Base-by-base conservation (phyloP, 139 green algal species). In the Chlamydomonas eustigma region DNA sequence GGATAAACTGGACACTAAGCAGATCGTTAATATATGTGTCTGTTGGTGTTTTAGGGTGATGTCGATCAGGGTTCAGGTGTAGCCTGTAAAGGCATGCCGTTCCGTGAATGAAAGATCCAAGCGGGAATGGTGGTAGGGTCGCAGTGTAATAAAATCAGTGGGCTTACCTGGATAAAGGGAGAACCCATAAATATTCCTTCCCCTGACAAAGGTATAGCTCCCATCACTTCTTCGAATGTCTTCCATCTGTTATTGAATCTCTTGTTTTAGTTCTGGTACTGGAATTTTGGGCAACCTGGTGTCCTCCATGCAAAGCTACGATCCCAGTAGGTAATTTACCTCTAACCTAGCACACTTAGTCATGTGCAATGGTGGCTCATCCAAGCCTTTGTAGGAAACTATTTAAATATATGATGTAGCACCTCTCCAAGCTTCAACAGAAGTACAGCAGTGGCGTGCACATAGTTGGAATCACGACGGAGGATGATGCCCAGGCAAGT, bases 281-380 rank as follows among this genome's bases (percentile, higher is more conserved):
- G 0, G 80, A 85, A 50, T 70, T 74, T 30, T 85, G 80, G 80
- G 80, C 80, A 0, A 81, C 80, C 25, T 85, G 80, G 80, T 84
- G 79, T 35, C 50, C 50, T 18, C 79, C 80, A 5, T 85, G 80
- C 64, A 74, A 74, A 34, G 51, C 67, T 0, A 65, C 34, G 1
- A 80, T 80, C 31, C 78, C 73, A 37, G 78, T 83, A 34, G 5
- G 78, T 75, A 63, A 34, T n/a, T n/a, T n/a, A n/a, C n/a, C n/a
- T n/a, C n/a, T n/a, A n/a, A n/a, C n/a, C n/a, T n/a, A n/a, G n/a
- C n/a, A n/a, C n/a, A n/a, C n/a, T n/a, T n/a, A n/a, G n/a, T n/a
- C n/a, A n/a, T n/a, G n/a, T n/a, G n/a, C n/a, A n/a, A n/a, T n/a
- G n/a, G n/a, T n/a, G n/a, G n/a, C n/a, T n/a, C n/a, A n/a, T n/a